Conservation (phyloP, 148 eudicot species). For the Drosera capensis region DNA sequence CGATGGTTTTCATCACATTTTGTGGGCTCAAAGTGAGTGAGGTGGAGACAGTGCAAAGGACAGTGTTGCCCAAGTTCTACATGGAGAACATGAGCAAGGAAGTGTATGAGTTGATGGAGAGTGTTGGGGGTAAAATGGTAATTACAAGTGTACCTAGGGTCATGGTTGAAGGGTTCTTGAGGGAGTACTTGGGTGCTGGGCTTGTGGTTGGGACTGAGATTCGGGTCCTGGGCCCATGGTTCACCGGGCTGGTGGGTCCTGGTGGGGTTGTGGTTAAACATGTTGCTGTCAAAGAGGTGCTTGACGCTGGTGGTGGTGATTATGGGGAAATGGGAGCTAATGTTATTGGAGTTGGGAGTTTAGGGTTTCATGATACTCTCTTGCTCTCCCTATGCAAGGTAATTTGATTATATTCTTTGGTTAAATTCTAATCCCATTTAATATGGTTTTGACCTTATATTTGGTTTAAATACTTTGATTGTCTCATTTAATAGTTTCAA, state of each 20-base stretch:
- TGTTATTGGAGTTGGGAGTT: conserved; percentile 58
- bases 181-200: conserved; percentile 58
- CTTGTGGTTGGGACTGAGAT: conserved; percentile 60
- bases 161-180: conserved; percentile 72
- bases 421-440: too few species aligned
- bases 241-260: conserved; percentile 29
- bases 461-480: too few species aligned
- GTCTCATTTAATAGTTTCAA: too few species aligned
- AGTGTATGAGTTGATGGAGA: conserved; percentile 34
- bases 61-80: conserved; percentile 82
- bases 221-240: conserved; percentile 33
- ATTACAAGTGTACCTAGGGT: conserved; percentile 72
- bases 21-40: conserved; percentile 62
- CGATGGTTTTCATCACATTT: conserved; percentile 80
- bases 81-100: conserved; percentile 56
- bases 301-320: too few species aligned
- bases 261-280: conserved; percentile 44
- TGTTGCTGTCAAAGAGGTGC: conserved; percentile 36
- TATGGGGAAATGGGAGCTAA: conserved; percentile 46
- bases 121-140: conserved; percentile 25
- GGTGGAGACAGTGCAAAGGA: conserved; percentile 45
- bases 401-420: too few species aligned
- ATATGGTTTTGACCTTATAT: too few species aligned
- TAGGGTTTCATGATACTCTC: conserved; percentile 33
- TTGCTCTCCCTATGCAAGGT: conserved; percentile 73